Evolutionary conservation across 1,284 basidiomycete species (phyloP), one percentile per base, ranked within the genome.

Genomic region (Moesziomyces sp.): DNA sequence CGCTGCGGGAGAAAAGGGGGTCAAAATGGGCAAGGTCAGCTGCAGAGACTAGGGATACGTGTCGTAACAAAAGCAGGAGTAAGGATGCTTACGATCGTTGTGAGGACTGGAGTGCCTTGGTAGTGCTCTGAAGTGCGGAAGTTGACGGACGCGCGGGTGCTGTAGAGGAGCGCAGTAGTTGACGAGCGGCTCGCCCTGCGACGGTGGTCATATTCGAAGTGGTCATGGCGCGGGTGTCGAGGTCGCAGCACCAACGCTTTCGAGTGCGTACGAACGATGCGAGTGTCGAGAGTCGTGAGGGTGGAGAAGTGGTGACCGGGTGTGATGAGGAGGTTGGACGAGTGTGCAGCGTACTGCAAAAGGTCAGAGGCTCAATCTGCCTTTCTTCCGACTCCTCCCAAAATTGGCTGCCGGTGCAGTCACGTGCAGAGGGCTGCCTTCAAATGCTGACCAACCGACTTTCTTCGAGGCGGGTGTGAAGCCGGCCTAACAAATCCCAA

Each of bases 371-470:
- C 38, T 40, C 18, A 16, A 11, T 16, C 16, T 40, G 38, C 38
- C 38, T 16, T 60, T 50, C 52, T 61, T 54, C 58, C 58, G 58
- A 61, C 49, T 61, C 58, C 55, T 35, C 21, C 46, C 52, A 61
- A 61, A 61, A 61, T 50, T 49, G 58, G 40, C 19, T 19, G 16
- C 26, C 26, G 8, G 18, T 6, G 14, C 3, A 1, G n/a, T 61
- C 58, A 56, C 54, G 48, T 63, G 53, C 46, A 3, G 19, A 9
- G 11, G 30, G 35, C 42, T 8, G 7, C 42, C 21, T 42, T 7
- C 18, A 23, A 1, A 56, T 52, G 44, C 10, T 38, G 45, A 26
- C 21, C 45, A 26, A 46, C 16, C 45, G 21, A 10, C 24, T 46
- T 23, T 18, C 10, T 19, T 45, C 2, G n/a, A 45, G n/a, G 11